Conservation (phyloP, 139 green algal genomes). For the Micractinium sp. region DNA sequence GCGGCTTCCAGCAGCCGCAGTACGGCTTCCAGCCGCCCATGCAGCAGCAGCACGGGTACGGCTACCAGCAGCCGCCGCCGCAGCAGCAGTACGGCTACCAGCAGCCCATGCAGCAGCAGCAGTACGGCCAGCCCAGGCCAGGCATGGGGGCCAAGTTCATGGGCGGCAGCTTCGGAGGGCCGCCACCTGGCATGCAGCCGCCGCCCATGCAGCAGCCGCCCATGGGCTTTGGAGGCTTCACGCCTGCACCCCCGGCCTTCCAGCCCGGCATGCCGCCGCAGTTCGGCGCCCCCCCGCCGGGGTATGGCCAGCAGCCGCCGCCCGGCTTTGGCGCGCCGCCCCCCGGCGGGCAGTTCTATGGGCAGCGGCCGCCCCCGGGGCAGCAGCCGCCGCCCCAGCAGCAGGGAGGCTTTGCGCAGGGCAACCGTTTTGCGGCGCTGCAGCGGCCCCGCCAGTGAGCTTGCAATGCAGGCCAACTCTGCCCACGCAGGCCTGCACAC, state of each 20-base stretch:
- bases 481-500: not conserved
- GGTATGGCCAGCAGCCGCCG: not conserved
- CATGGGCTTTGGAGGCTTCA: conserved; percentile 10
- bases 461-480: not conserved
- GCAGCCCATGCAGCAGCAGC: not conserved
- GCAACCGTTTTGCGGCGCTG: conserved; percentile 23
- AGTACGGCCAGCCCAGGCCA: not conserved
- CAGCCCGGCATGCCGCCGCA: conserved; percentile 3
- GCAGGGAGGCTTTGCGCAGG: conserved; percentile 6
- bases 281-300: conserved; percentile 1
- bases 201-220: not conserved
- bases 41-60: not conserved
- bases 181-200: not conserved
- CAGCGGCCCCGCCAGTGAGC: conserved; percentile 15
- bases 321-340: not conserved
- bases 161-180: conserved; percentile 12
- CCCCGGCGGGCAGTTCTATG: not conserved
- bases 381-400: conserved; percentile 14
- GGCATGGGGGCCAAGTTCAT: conserved; percentile 5
- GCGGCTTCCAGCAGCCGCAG: conserved; percentile 1
- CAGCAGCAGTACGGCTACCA: conserved; percentile 26
- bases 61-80: not conserved
- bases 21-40: not conserved
- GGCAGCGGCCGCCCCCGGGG: not conserved
- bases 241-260: not conserved